A percentile compares a stretch with the other conserved stretches of the same genome.
Evolutionary conservation across 306 rosid species (phyloP).

Genomic region (Mucuna pruriens): DNA sequence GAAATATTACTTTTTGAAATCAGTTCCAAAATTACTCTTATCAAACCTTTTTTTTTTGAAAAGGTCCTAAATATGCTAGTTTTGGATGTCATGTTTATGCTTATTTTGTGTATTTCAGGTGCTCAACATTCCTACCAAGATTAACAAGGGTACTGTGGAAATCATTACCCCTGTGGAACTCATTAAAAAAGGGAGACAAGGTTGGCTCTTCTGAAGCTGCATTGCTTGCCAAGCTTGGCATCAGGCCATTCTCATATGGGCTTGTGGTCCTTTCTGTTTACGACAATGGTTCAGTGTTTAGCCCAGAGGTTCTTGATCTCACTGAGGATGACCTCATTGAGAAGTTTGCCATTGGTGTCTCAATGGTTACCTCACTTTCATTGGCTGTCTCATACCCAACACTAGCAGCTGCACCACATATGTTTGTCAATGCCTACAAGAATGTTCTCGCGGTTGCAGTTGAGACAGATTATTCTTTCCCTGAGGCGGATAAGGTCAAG

Average conservation of each 20-base stretch:
- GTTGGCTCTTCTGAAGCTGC: constrained; percentile 79
- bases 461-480: constrained; percentile 41
- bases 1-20: too few species aligned
- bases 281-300: constrained; percentile 77
- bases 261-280: constrained; percentile 70
- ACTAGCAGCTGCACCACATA: constrained; percentile 72
- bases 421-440: constrained; percentile 62
- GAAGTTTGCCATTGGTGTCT: constrained; percentile 78
- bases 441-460: constrained; percentile 56
- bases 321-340: constrained; percentile 74
- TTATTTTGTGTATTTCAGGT: constrained; percentile 38
- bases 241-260: constrained; percentile 87
- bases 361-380: constrained; percentile 64
- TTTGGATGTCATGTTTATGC: background rate
- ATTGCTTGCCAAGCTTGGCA: constrained; percentile 65
- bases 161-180: constrained; percentile 70
- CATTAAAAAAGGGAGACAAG: constrained; percentile 66
- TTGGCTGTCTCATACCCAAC: constrained; percentile 30
- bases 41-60: background rate
- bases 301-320: constrained; percentile 84
- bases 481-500: constrained; percentile 57
- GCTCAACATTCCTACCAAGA: constrained; percentile 68
- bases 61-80: background rate
- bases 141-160: constrained; percentile 78
- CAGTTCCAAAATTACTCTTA: too few species aligned